Conservation (phyloP, 176 grass and related monocot genomes). For the Aegilops bicornis region DNA sequence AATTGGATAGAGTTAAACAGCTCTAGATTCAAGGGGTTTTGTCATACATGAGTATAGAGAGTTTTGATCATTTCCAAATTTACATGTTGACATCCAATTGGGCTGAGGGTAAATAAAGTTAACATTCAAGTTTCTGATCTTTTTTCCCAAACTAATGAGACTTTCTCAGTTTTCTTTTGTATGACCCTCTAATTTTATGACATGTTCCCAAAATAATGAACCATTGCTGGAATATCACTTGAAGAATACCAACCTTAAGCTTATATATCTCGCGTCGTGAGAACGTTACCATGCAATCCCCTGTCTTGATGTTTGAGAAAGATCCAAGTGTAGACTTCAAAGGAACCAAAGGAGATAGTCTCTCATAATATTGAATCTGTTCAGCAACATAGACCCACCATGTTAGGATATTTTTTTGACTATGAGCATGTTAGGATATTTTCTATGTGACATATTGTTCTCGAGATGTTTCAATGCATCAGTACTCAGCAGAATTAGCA, state of each 20-base stretch:
- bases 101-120: background rate
- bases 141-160: background rate
- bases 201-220: slow-evolving; percentile 9
- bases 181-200: background rate
- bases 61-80: background rate
- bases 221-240: slow-evolving; percentile 11
- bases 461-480: slow-evolving; percentile 13
- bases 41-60: background rate
- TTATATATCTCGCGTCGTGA: slow-evolving; percentile 72
- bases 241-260: slow-evolving; percentile 70
- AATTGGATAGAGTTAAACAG: background rate
- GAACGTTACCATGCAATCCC: slow-evolving; percentile 92
- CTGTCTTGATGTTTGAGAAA: slow-evolving; percentile 76
- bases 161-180: background rate
- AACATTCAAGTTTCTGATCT: background rate
- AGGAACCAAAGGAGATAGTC: slow-evolving; percentile 87
- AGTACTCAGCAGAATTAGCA: slow-evolving; percentile 12
- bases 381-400: slow-evolving; percentile 9
- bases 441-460: background rate
- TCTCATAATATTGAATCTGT: slow-evolving; percentile 94
- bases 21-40: background rate
- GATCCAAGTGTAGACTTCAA: slow-evolving; percentile 71
- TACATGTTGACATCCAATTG: slow-evolving; percentile 4
- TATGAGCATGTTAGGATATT: slow-evolving; percentile 22
- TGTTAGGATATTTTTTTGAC: slow-evolving; percentile 20